Evolutionary conservation across 2,329 filamentous ascomycete species (phyloP), one percentile per base, ranked within the genome.

Genomic region (Xylaria digitata): DNA sequence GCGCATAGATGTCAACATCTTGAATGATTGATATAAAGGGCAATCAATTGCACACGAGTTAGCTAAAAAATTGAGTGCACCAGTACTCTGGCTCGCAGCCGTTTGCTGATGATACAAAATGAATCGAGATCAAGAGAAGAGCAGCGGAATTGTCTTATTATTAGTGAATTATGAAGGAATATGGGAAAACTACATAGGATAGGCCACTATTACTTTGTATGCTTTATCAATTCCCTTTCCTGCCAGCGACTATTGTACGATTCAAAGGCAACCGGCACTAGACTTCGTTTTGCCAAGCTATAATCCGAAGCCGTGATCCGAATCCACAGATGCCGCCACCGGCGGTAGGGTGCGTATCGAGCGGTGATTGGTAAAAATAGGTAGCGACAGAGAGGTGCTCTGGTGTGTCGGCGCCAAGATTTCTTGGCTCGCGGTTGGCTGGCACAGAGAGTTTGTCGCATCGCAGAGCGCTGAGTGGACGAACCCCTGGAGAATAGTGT

Each of bases 401-500:
- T 46, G 30, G n/a, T 21, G 50, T 26, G 43, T 34, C 13, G 40
- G 59, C 59, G 64, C 58, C 58, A 66, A 66, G 37, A 19, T 21
- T 48, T 42, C 63, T 66, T 66, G 58, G 63, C 58, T 40, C 17
- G 46, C 70, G 68, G 71, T 73, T 75, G 69, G 69, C 34, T 56
- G 19, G 23, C 32, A 23, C 45, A 43, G 37, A 50, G 9, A 13
- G 23, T 19, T 40, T 40, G 48, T 37, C 34, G 43, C 46, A 13
- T 37, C 40, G 17, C 64, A 48, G 72, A 69, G 66, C 72, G 71
- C 70, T 61, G 56, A 21, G 32, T 45, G 48, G 21, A 32, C 42
- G 21, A 43, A 49, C 15, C 8, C 30, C 23, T 26, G 37, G 37
- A 40, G 6, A 37, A 13, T 37, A 13, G 34, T 37, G 34, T 37